A percentile compares a stretch with the other conserved stretches of the same genome.
phyloP scores from a whole-genome alignment of 2,329 filamentous ascomycete species.

The Colletotrichum limetticola region DNA sequence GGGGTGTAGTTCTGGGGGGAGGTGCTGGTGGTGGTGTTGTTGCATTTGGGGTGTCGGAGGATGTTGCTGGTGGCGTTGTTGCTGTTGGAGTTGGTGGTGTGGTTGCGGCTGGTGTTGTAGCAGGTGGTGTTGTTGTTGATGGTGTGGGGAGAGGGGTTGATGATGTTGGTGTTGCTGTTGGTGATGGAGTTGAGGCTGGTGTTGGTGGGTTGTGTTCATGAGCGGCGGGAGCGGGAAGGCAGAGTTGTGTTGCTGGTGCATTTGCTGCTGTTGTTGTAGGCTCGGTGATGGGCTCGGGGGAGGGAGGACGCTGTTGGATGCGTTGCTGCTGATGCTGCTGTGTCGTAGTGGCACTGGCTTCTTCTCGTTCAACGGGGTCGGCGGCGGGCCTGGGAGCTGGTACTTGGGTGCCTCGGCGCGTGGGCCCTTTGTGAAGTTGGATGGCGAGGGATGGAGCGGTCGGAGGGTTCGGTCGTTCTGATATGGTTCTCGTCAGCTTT shows the following conservation, averaged over 20 bases:
- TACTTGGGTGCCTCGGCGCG: conserved; percentile 34
- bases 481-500: not conserved
- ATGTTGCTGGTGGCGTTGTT: conserved; percentile 15
- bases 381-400: conserved; percentile 21
- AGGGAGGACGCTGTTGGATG: conserved; percentile 37
- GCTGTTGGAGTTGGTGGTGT: conserved; percentile 19
- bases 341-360: conserved; percentile 15
- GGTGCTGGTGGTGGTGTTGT: not conserved
- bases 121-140: conserved; percentile 15
- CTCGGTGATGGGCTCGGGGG: conserved; percentile 31
- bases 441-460: conserved; percentile 33
- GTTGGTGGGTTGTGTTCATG: conserved; percentile 3
- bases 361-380: conserved; percentile 24
- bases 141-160: conserved; percentile 4
- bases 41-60: conserved; percentile 31
- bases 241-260: conserved; percentile 13
- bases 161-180: conserved; percentile 16
- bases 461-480: conserved; percentile 45
- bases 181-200: conserved; percentile 9
- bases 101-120: not conserved
- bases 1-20: conserved; percentile 28
- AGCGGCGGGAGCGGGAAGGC: conserved; percentile 24
- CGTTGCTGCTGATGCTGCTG: conserved; percentile 26
- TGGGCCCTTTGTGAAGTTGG: conserved; percentile 36
- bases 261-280: conserved; percentile 22